Conservation (phyloP, 352 stramenopile species). For the Plasmopara viticola region DNA sequence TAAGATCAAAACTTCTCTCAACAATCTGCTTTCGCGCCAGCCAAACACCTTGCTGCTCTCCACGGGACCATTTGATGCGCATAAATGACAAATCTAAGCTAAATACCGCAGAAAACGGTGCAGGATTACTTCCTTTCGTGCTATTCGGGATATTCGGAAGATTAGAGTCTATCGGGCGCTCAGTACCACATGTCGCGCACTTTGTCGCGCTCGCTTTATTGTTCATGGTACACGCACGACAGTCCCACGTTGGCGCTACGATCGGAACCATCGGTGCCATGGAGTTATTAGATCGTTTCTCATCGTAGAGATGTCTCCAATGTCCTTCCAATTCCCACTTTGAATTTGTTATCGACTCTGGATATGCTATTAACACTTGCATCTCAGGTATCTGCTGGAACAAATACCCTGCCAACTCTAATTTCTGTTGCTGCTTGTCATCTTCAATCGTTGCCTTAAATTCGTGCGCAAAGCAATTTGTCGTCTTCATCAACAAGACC, state of each 20-base stretch:
- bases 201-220: slow-evolving; percentile 55
- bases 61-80: slow-evolving; percentile 73
- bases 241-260: slow-evolving; percentile 46
- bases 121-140: slow-evolving; percentile 61
- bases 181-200: slow-evolving; percentile 68
- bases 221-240: slow-evolving; percentile 67
- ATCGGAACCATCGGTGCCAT: slow-evolving; percentile 18
- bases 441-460: slow-evolving; percentile 49
- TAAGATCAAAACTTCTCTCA: slow-evolving; percentile 33
- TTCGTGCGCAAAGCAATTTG: slow-evolving; percentile 58
- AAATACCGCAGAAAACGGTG: slow-evolving; percentile 61
- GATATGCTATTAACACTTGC: slow-evolving; percentile 34
- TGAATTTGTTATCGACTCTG: slow-evolving; percentile 17
- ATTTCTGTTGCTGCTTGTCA: slow-evolving; percentile 25
- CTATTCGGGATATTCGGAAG: slow-evolving; percentile 23
- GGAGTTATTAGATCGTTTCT: slow-evolving; percentile 9
- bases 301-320: slow-evolving; percentile 61
- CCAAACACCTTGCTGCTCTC: slow-evolving; percentile 79
- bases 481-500: slow-evolving; percentile 48
- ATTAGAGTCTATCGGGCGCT: slow-evolving; percentile 34
- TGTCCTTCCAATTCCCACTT: slow-evolving; percentile 68
- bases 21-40: slow-evolving; percentile 43
- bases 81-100: slow-evolving; percentile 61
- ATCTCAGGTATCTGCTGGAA: slow-evolving; percentile 49
- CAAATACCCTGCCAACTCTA: slow-evolving; percentile 59